phyloP scores from a whole-genome alignment of 2,329 filamentous ascomycete genomes.

The Paraphoma chrysanthemicola region DNA sequence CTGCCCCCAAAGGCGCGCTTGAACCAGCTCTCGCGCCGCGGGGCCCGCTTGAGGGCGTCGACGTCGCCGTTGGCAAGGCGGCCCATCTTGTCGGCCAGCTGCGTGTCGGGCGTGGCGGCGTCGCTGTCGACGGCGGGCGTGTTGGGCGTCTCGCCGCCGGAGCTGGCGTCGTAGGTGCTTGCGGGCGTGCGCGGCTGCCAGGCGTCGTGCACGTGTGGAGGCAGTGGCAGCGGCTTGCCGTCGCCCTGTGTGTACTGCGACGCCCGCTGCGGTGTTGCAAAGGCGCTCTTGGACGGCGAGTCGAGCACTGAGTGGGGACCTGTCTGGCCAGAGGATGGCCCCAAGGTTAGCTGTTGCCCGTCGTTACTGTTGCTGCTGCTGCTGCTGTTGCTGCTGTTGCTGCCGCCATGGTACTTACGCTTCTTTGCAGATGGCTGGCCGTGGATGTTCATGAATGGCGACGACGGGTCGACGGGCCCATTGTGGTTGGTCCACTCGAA shows the following conservation, averaged over 20 bases:
- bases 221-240: constrained; percentile 49
- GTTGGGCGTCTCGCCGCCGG: constrained; percentile 58
- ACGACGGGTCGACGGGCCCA: constrained; percentile 55
- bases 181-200: constrained; percentile 44
- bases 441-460: constrained; percentile 54
- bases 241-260: constrained; percentile 54
- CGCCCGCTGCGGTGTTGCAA: constrained; percentile 47
- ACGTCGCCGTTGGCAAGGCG: constrained; percentile 29
- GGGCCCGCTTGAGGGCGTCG: constrained; percentile 42
- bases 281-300: constrained; percentile 56
- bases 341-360: constrained; percentile 18
- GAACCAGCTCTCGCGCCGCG: constrained; percentile 40
- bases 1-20: constrained; percentile 31
- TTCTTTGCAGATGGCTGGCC: constrained; percentile 43
- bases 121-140: constrained; percentile 54
- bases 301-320: constrained; percentile 49
- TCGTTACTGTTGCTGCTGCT: too few species aligned
- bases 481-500: constrained; percentile 59
- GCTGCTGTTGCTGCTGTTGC: constrained; percentile 1
- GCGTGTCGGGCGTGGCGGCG: constrained; percentile 50
- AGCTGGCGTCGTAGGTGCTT: constrained; percentile 53
- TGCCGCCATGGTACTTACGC: constrained; percentile 37
- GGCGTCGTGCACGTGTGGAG: constrained; percentile 39
- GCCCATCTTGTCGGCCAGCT: constrained; percentile 37
- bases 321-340: constrained; percentile 19